These are phyloP conservation scores for Cardamine chenopodiifolia DNA, from an alignment of 345 rosid species.

Conservation along the genomic window DNA sequence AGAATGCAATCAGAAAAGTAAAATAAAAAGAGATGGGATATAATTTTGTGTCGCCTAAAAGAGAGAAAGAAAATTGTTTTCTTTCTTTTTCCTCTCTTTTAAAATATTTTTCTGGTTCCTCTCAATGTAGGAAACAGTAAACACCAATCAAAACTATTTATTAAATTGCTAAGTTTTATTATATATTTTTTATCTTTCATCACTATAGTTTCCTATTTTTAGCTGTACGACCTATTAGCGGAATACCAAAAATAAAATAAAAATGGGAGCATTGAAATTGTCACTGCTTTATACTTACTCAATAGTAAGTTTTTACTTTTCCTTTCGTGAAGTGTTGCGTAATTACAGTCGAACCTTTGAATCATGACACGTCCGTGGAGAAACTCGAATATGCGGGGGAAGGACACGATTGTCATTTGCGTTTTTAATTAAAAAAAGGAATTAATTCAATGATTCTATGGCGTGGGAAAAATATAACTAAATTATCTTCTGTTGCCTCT, in stretches of 20 bases:
- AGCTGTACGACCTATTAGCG: neutral
- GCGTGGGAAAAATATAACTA: neutral
- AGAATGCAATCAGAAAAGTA: neutral
- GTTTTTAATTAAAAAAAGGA: neutral
- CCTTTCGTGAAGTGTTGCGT: neutral
- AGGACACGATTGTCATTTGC: neutral
- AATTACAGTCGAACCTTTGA: neutral
- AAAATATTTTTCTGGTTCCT: neutral
- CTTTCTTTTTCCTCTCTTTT: too few species aligned
- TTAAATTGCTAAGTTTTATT: neutral
- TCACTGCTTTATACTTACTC: neutral
- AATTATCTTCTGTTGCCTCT: neutral
- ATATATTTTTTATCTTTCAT: neutral
- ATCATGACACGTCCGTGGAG: neutral
- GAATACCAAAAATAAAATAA: neutral
- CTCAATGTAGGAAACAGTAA: neutral
- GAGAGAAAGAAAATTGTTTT: neutral
- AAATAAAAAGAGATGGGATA: neutral
- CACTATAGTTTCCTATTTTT: neutral
- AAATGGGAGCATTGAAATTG: neutral
- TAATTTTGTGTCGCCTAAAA: neutral
- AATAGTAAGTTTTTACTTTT: too few species aligned
- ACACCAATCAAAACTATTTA: neutral
- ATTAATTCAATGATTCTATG: neutral
- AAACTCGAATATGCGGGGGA: neutral